Evolutionary conservation across 139 green algal species (phyloP).

Genomic region (Zygnema cylindricum): DNA sequence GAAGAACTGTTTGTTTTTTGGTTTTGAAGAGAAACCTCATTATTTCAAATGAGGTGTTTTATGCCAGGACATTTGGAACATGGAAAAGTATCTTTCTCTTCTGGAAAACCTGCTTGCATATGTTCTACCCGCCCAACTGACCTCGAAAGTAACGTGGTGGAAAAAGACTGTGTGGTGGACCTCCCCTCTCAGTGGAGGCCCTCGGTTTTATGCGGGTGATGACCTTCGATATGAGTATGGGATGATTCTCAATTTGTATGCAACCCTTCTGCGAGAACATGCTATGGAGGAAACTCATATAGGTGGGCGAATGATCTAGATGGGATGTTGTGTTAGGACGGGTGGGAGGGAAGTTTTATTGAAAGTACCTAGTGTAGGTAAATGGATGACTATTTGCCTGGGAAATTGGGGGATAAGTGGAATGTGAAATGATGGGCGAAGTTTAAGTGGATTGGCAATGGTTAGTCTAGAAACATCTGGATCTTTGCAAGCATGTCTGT

Average conservation of each 20-base stretch:
- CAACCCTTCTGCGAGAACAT: slow-evolving; percentile 38
- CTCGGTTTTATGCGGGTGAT: slow-evolving; percentile 17
- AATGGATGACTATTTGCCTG: too few relatives aligned
- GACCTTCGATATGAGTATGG: slow-evolving; percentile 41
- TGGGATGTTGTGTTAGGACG: too few relatives aligned
- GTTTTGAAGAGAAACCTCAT: too few relatives aligned
- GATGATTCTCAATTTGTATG: slow-evolving; percentile 39
- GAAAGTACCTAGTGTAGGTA: too few relatives aligned
- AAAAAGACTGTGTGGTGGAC: slow-evolving; percentile 29
- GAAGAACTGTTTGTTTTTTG: too few relatives aligned
- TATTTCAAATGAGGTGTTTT: too few relatives aligned
- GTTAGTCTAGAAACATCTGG: too few relatives aligned
- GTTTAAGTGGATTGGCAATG: too few relatives aligned
- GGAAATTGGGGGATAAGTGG: too few relatives aligned
- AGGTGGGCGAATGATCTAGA: not conserved
- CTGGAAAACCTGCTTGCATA: slow-evolving; percentile 31
- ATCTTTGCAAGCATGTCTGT: too few relatives aligned
- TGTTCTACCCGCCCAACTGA: slow-evolving; percentile 19
- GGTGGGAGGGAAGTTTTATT: too few relatives aligned
- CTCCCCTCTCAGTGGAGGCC: slow-evolving; percentile 21
- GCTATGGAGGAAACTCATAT: slow-evolving; percentile 12
- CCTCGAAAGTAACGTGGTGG: not conserved
- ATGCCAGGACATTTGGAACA: slow-evolving; percentile 47
- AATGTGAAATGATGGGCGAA: too few relatives aligned
- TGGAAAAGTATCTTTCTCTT: slow-evolving; percentile 36